phyloP scores from a whole-genome alignment of 768 basidiomycete genomes.

The Clavaria fumosa region DNA sequence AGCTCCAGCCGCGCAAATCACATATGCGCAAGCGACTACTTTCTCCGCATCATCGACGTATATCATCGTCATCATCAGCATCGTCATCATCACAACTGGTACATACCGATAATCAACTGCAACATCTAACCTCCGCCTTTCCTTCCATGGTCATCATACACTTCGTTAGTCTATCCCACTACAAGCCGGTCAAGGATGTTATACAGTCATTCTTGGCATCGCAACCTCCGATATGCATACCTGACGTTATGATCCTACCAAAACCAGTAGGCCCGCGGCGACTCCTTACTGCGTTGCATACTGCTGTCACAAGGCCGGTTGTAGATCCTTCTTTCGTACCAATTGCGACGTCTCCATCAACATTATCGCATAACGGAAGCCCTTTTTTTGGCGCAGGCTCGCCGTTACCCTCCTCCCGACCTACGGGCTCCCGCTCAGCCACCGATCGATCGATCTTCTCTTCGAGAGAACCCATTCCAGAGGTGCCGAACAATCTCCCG shows the following conservation, averaged over 20 bases:
- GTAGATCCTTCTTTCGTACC: conserved; percentile 88
- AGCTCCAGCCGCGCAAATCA: conserved; percentile 26
- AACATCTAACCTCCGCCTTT: conserved; percentile 16
- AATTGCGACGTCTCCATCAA: conserved; percentile 85
- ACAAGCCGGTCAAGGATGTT: conserved; percentile 75
- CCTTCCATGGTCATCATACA: conserved; percentile 54
- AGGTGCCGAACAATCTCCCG: conserved; percentile 31
- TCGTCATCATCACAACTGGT: conserved; percentile 70
- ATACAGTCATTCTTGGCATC: conserved; percentile 49
- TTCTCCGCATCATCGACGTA: conserved; percentile 50
- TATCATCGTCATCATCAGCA: no score
- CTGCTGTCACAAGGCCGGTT: conserved; percentile 69
- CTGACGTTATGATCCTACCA: conserved; percentile 93
- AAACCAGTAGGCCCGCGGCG: conserved; percentile 94
- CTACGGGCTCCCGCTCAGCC: conserved; percentile 36
- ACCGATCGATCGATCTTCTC: conserved; percentile 53
- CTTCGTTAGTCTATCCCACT: conserved; percentile 83
- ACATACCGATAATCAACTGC: conserved; percentile 30
- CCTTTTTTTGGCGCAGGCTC: conserved; percentile 26
- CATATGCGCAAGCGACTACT: conserved; percentile 48
- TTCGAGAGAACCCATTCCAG: conserved; percentile 27
- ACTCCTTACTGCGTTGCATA: conserved; percentile 83
- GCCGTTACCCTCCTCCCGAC: conserved; percentile 26
- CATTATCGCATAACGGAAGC: conserved; percentile 38
- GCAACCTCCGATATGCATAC: conserved; percentile 31